Conservation (phyloP, 1,284 basidiomycete genomes). For the Ustilago curta region DNA sequence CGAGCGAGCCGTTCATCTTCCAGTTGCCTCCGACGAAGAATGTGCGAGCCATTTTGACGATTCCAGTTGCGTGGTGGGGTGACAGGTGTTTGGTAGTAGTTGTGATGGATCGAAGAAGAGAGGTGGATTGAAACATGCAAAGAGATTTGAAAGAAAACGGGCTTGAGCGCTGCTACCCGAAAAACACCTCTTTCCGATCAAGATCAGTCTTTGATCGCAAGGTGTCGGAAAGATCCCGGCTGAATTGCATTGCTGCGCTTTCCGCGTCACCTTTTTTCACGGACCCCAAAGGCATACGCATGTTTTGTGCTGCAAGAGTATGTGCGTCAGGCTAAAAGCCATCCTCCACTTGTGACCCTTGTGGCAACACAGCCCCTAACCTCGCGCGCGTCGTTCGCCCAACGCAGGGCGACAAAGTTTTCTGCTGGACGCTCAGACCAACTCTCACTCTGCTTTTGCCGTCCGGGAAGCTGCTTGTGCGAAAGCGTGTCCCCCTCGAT, state of each 20-base stretch:
- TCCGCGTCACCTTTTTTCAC: neutral
- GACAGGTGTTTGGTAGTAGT: neutral
- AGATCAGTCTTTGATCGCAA: neutral
- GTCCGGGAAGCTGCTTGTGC: slow-evolving; percentile 11
- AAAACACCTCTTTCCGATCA: slow-evolving; percentile 18
- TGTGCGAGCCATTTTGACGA: slow-evolving; percentile 56
- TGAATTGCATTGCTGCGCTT: neutral
- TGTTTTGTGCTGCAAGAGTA: neutral
- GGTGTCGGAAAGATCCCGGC: slow-evolving; percentile 29
- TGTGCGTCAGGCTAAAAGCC: slow-evolving; percentile 3
- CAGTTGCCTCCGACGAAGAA: slow-evolving; percentile 68
- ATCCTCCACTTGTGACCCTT: slow-evolving; percentile 10
- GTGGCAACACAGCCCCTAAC: neutral
- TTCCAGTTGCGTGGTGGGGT: neutral
- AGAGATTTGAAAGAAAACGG: slow-evolving; percentile 3
- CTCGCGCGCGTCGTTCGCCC: too few relatives aligned
- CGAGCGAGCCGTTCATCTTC: slow-evolving; percentile 69
- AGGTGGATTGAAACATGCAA: slow-evolving; percentile 5
- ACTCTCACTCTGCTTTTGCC: neutral
- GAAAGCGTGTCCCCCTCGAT: slow-evolving; percentile 1
- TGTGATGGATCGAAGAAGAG: slow-evolving; percentile 15
- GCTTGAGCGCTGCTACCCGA: neutral
- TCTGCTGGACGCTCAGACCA: slow-evolving; percentile 11
- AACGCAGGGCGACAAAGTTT: slow-evolving; percentile 20
- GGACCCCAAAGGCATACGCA: neutral